Evolutionary conservation across 2,329 filamentous ascomycete genomes (phyloP).

Genomic region (Dactylellina drechsleri): DNA sequence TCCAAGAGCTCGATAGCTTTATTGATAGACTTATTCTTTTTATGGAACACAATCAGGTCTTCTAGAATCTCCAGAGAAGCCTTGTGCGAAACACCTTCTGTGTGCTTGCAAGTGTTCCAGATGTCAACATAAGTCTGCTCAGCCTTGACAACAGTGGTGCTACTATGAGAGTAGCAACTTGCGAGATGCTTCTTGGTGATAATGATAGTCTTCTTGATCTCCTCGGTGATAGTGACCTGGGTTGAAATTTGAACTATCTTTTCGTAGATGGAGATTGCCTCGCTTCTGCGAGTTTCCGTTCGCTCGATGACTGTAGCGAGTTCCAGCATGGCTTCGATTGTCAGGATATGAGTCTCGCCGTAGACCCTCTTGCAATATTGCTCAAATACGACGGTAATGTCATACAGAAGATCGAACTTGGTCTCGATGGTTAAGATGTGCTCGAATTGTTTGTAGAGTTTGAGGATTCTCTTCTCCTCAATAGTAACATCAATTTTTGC

Average conservation of each 20-base stretch:
- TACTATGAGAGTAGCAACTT: constrained; percentile 25
- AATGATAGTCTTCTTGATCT: constrained; percentile 24
- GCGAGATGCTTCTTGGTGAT: constrained; percentile 36
- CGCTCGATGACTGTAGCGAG: constrained; percentile 29
- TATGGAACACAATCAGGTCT: constrained; percentile 20
- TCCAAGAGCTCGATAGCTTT: constrained; percentile 30
- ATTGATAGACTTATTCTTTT: constrained; percentile 17
- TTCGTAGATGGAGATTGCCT: constrained; percentile 29
- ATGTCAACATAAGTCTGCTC: constrained; percentile 29
- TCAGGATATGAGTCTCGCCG: constrained; percentile 24
- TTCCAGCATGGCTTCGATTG: constrained; percentile 30
- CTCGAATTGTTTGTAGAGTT: constrained; percentile 29
- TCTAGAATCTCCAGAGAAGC: constrained; percentile 21
- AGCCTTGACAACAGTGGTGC: constrained; percentile 26
- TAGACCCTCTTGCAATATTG: constrained; percentile 18
- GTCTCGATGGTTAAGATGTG: constrained; percentile 6
- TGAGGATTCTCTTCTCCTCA: constrained; percentile 26
- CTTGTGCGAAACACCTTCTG: constrained; percentile 22
- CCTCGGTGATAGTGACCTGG: constrained; percentile 26
- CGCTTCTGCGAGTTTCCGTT: constrained; percentile 18
- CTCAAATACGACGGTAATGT: constrained; percentile 30
- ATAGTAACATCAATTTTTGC: constrained; percentile 18
- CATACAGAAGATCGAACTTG: constrained; percentile 31
- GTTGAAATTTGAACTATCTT: constrained; percentile 23
- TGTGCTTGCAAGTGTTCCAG: constrained; percentile 30